Evolutionary conservation across 192 early-diverging fungal genomes (phyloP).

Genomic region (Irineochytrium annulatum): DNA sequence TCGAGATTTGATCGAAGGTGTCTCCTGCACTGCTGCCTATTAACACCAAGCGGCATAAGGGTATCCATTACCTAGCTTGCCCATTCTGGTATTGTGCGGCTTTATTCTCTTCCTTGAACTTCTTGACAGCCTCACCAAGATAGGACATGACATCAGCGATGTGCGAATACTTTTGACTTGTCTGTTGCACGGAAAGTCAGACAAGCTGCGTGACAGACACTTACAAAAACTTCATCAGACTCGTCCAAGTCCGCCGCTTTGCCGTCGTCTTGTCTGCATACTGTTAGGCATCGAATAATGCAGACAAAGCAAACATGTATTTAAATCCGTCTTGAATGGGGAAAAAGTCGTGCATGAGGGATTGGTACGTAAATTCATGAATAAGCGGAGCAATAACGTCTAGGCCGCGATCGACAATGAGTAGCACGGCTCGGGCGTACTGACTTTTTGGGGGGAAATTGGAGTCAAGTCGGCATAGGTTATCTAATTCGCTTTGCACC

Average conservation of each 20-base stretch:
- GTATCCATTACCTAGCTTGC: neutral
- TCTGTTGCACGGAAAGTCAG: slow-evolving; percentile 5
- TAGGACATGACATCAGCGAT: slow-evolving; percentile 73
- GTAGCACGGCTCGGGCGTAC: slow-evolving; percentile 38
- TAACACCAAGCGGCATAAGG: neutral
- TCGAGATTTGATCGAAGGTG: slow-evolving; percentile 32
- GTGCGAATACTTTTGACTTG: slow-evolving; percentile 45
- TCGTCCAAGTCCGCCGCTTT: slow-evolving; percentile 57
- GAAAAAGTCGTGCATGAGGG: slow-evolving; percentile 88
- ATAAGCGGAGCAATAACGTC: slow-evolving; percentile 47
- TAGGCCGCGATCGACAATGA: slow-evolving; percentile 47
- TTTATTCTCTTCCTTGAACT: slow-evolving; percentile 74
- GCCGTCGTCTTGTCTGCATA: slow-evolving; percentile 34
- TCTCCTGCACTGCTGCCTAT: neutral
- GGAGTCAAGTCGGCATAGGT: slow-evolving; percentile 62
- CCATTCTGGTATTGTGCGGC: slow-evolving; percentile 35
- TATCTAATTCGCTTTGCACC: slow-evolving; percentile 84
- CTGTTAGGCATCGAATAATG: slow-evolving; percentile 6
- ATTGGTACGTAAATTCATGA: slow-evolving; percentile 61
- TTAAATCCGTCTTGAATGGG: slow-evolving; percentile 56
- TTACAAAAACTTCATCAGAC: slow-evolving; percentile 65
- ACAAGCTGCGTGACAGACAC: neutral
- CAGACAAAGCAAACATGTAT: slow-evolving; percentile 55
- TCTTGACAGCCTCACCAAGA: slow-evolving; percentile 63
- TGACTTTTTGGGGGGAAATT: slow-evolving; percentile 46